Evolutionary conservation across 257 asterid species (phyloP).

Genomic region (Salvia hispanica): DNA sequence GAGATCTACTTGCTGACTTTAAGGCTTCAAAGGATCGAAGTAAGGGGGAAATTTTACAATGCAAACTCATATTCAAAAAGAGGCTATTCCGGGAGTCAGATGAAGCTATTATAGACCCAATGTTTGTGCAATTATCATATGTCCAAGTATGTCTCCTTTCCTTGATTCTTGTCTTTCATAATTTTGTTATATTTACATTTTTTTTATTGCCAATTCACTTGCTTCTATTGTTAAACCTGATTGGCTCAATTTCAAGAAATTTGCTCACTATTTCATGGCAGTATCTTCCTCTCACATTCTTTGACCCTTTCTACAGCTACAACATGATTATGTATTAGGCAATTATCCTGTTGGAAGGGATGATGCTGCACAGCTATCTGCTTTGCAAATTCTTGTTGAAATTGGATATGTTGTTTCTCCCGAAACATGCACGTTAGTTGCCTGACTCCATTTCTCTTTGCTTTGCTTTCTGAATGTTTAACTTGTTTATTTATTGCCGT

Average conservation of each 20-base stretch:
- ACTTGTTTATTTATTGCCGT: constrained; percentile 15
- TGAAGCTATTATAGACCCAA: constrained; percentile 87
- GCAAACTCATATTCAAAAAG: constrained; percentile 83
- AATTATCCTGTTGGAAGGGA: constrained; percentile 99
- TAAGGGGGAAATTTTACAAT: constrained; percentile 93
- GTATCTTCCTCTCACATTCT: constrained; percentile 22
- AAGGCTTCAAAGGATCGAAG: constrained; percentile 92
- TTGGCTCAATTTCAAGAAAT: constrained; percentile 23
- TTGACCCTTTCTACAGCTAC: constrained; percentile 63
- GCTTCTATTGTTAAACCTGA: not conserved
- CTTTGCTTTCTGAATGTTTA: constrained; percentile 6
- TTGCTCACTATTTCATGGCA: constrained; percentile 22
- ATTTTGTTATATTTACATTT: not conserved
- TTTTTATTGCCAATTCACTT: constrained; percentile 3
- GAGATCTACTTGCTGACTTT: constrained; percentile 93
- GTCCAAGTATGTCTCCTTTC: constrained; percentile 66
- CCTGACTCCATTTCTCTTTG: constrained; percentile 26
- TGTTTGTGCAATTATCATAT: constrained; percentile 93
- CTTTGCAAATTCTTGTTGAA: constrained; percentile 92
- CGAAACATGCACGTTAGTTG: constrained; percentile 88
- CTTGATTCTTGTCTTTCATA: not conserved
- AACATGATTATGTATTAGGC: constrained; percentile 89
- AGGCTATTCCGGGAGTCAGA: constrained; percentile 96
- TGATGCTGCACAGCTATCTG: constrained; percentile 97
- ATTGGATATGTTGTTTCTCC: constrained; percentile 79